phyloP scores from a whole-genome alignment of 2,329 filamentous ascomycete genomes.

The Tolypocladium tundrense region DNA sequence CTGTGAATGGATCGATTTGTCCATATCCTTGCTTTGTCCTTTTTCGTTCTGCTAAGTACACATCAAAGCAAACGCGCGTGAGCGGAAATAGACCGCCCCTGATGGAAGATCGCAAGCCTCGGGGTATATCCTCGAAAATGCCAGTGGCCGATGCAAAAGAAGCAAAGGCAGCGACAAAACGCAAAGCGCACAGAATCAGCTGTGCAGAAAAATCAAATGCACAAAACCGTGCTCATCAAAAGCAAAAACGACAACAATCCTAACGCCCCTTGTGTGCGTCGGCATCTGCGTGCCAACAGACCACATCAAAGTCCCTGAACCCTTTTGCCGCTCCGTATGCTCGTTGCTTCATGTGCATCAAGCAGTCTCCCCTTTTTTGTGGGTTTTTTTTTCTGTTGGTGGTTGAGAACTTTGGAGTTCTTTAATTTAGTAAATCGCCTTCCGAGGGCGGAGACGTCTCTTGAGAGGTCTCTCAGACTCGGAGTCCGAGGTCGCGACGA shows the following conservation, averaged over 20 bases:
- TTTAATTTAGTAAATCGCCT: not conserved
- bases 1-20: not conserved
- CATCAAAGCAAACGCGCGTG: not conserved
- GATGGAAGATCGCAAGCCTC: not conserved
- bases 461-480: conserved; percentile 1
- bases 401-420: not conserved
- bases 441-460: conserved; percentile 3
- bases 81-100: not conserved
- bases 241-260: not conserved
- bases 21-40: not conserved
- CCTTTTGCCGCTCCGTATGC: not conserved
- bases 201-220: not conserved
- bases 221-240: not conserved
- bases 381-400: not conserved
- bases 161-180: not conserved
- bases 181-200: not conserved
- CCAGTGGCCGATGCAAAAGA: not conserved
- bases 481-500: not conserved
- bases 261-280: not conserved
- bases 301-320: not conserved
- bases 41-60: not conserved
- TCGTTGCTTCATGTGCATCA: not conserved
- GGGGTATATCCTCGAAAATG: not conserved
- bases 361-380: not conserved
- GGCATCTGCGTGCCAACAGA: not conserved